Conservation (phyloP, 352 stramenopile species). For the Phytophthora multivora region DNA sequence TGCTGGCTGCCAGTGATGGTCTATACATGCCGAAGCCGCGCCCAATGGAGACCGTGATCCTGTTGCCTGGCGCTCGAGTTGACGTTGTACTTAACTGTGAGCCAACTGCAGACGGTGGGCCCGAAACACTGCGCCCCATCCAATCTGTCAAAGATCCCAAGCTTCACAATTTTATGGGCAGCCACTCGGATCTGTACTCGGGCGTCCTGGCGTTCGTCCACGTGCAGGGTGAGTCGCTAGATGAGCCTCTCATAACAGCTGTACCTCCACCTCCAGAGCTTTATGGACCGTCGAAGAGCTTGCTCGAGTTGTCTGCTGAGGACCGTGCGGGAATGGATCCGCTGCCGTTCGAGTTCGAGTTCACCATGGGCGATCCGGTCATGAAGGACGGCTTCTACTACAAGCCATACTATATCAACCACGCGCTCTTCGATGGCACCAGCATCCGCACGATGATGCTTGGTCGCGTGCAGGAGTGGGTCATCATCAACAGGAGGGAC, state of each 20-base stretch:
- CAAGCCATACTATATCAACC: slow-evolving; percentile 81
- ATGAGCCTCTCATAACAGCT: slow-evolving; percentile 34
- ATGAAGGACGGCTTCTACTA: slow-evolving; percentile 72
- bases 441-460: slow-evolving; percentile 60
- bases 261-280: slow-evolving; percentile 45
- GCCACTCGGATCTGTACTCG: slow-evolving; percentile 58
- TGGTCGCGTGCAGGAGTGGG: slow-evolving; percentile 73
- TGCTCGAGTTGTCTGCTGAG: slow-evolving; percentile 38
- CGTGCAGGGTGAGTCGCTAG: slow-evolving; percentile 41
- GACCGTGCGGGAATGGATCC: slow-evolving; percentile 41
- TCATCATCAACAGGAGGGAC: slow-evolving; percentile 62
- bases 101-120: slow-evolving; percentile 19
- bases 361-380: slow-evolving; percentile 50
- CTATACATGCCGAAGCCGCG: slow-evolving; percentile 55
- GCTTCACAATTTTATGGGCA: slow-evolving; percentile 56
- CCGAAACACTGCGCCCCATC: slow-evolving; percentile 56
- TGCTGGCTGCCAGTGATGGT: slow-evolving; percentile 58
- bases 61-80: slow-evolving; percentile 61
- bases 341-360: slow-evolving; percentile 57
- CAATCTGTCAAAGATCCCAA: slow-evolving; percentile 50
- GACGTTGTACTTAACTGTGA: slow-evolving; percentile 71
- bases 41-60: slow-evolving; percentile 44
- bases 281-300: slow-evolving; percentile 44
- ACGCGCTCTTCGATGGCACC: slow-evolving; percentile 51
- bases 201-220: slow-evolving; percentile 70